Percentiles rank a stretch among this genome's conserved stretches.
These are phyloP conservation scores for Pholiota molesta DNA, from an alignment of 768 basidiomycete species.

Conservation along the genomic window DNA sequence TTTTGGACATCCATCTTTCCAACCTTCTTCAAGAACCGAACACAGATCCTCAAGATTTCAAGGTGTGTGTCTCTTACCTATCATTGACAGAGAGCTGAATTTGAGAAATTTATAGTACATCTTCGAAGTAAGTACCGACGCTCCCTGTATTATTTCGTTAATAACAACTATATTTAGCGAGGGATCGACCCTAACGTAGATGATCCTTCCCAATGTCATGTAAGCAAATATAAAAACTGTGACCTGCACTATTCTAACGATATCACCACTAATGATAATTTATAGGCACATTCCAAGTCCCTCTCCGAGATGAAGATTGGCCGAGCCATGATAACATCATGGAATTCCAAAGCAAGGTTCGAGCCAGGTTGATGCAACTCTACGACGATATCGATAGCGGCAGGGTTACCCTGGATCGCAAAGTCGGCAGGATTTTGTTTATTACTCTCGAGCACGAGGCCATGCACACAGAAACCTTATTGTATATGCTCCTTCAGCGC, in stretches of 20 bases:
- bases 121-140: conserved; percentile 58
- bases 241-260: neutral
- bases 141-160: neutral
- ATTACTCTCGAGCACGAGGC: conserved; percentile 94
- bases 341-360: conserved; percentile 76
- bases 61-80: conserved; percentile 37
- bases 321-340: conserved; percentile 72
- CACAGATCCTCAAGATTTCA: conserved; percentile 84
- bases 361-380: conserved; percentile 67
- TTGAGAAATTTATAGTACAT: conserved; percentile 51
- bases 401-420: conserved; percentile 58
- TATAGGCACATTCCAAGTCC: conserved; percentile 87
- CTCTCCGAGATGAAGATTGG: conserved; percentile 82
- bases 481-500: conserved; percentile 93
- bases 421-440: conserved; percentile 77
- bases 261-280: neutral
- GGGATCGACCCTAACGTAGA: conserved; percentile 97
- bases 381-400: conserved; percentile 70
- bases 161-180: conserved; percentile 48
- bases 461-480: conserved; percentile 87
- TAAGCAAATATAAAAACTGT: conserved; percentile 36
- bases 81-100: conserved; percentile 11
- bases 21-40: conserved; percentile 73
- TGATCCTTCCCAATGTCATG: conserved; percentile 85
- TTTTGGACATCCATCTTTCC: conserved; percentile 89